Conservation (phyloP, 441 rosid genomes). For the Gossypium schwendimanii region DNA sequence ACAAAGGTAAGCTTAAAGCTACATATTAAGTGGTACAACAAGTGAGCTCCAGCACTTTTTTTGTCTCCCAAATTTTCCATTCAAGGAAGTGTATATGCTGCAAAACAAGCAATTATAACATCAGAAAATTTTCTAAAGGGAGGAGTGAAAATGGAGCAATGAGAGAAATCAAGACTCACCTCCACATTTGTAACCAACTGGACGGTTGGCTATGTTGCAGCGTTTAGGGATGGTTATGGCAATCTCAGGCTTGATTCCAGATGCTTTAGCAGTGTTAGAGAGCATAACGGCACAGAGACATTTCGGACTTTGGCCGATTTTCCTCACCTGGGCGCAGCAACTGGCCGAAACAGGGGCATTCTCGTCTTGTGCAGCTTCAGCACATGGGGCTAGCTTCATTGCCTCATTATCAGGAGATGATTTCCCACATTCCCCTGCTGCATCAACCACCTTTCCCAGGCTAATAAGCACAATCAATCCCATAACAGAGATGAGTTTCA, state of each 20-base stretch:
- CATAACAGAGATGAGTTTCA: constrained; percentile 27
- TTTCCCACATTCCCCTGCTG: constrained; percentile 61
- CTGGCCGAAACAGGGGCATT: constrained; percentile 43
- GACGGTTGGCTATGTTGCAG: constrained; percentile 68
- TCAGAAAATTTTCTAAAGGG: background rate
- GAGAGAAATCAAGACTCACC: constrained; percentile 22
- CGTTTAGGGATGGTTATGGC: constrained; percentile 76
- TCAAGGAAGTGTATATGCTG: constrained; percentile 49
- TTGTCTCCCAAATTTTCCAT: background rate
- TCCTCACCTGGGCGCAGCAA: constrained; percentile 48
- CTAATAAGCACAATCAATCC: constrained; percentile 25
- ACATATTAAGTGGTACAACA: background rate
- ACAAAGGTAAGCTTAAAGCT: constrained; percentile 4
- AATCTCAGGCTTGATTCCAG: constrained; percentile 52
- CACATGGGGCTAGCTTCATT: constrained; percentile 56
- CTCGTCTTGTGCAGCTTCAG: constrained; percentile 46
- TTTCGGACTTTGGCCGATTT: constrained; percentile 44
- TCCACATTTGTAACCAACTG: constrained; percentile 76
- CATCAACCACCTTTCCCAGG: constrained; percentile 21
- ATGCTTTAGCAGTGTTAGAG: constrained; percentile 57
- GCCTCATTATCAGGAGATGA: constrained; percentile 58
- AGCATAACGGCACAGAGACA: constrained; percentile 73
- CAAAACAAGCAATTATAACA: constrained; percentile 18
- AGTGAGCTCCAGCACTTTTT: background rate
- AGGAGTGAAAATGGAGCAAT: background rate